Evolutionary conservation across 2,329 filamentous ascomycete genomes (phyloP), one percentile per base, ranked within the genome.

Genomic region (Meredithiella fracta): DNA sequence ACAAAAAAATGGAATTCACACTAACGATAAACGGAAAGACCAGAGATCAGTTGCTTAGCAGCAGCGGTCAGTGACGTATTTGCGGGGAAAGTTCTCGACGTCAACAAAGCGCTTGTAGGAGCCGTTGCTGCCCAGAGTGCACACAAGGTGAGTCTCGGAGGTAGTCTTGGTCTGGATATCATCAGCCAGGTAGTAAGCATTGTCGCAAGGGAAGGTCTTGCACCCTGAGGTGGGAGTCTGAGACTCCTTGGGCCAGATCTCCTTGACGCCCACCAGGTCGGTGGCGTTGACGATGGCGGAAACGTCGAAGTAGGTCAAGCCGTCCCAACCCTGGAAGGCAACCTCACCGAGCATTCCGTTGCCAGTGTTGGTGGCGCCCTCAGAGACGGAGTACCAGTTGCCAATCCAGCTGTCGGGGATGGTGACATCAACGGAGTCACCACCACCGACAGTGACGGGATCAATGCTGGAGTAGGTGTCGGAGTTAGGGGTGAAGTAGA

Each of bases 91-190:
- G 25, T 34, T 42, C 26, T 55, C 55, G 14, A 25, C n/a, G 14
- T 59, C 58, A 25, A 51, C 55, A 20, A 50, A 53, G 37, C 55
- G 55, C 58, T 59, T 58, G 51, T 47, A 53, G 55, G 52, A 55
- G 44, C 50, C 54, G 53, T 58, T 58, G 40, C 50, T 53, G 53
- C 74, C 74, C 7, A 77, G 72, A 25, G 73, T 76, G 64, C 70
- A 73, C 64, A 78, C 66, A 61, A 80, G 67, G 60, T 77, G 69
- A 15, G 61, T 64, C 65, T 74, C 72, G 5, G 61, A 47, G 29
- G 75, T 78, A 40, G 67, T 64, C 67, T 77, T 74, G 63, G 77
- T 80, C 67, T 77, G 73, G 60, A 78, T 62, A 59, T 80, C 77
- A 57, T 80, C 72, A 8, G 69, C 63, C 15, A 68, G 64, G 66